These are phyloP conservation scores for Zymoseptoria passerinii DNA, from an alignment of 2,329 filamentous ascomycete species.

Conservation along the genomic window DNA sequence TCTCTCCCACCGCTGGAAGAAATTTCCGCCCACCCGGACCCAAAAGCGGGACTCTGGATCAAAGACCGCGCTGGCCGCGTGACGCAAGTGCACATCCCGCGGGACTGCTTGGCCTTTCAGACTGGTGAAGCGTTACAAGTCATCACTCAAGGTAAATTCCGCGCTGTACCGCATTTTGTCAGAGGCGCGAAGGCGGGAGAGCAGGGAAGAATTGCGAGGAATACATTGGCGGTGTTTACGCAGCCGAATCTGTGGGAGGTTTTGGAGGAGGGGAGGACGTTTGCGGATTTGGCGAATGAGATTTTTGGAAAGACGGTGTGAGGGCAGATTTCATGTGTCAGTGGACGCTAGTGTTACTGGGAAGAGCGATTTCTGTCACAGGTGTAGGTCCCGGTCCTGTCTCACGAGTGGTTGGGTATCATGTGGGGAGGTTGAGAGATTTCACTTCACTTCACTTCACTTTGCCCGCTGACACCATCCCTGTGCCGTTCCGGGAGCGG, in stretches of 20 bases:
- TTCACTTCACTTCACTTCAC: not conserved
- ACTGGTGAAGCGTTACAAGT: conserved; percentile 86
- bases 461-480: not conserved
- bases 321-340: not conserved
- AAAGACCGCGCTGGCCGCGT: conserved; percentile 71
- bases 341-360: too few species aligned
- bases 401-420: too few species aligned
- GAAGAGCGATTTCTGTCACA: too few species aligned
- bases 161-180: conserved; percentile 93
- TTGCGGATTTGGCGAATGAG: conserved; percentile 15
- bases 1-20: conserved; percentile 48
- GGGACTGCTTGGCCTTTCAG: conserved; percentile 90
- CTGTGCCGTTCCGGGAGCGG: not conserved
- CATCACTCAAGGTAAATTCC: conserved; percentile 85
- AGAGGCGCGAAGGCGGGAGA: conserved; percentile 57
- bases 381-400: too few species aligned
- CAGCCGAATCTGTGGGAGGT: conserved; percentile 84
- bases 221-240: conserved; percentile 93
- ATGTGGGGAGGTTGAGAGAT: not conserved
- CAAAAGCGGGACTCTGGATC: conserved; percentile 85
- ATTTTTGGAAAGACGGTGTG: conserved; percentile 18
- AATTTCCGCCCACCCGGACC: conserved; percentile 68
- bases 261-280: conserved; percentile 48
- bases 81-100: conserved; percentile 86
- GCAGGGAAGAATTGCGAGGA: conserved; percentile 43